phyloP scores from a whole-genome alignment of 768 basidiomycete genomes.

The Amanita exitialis region DNA sequence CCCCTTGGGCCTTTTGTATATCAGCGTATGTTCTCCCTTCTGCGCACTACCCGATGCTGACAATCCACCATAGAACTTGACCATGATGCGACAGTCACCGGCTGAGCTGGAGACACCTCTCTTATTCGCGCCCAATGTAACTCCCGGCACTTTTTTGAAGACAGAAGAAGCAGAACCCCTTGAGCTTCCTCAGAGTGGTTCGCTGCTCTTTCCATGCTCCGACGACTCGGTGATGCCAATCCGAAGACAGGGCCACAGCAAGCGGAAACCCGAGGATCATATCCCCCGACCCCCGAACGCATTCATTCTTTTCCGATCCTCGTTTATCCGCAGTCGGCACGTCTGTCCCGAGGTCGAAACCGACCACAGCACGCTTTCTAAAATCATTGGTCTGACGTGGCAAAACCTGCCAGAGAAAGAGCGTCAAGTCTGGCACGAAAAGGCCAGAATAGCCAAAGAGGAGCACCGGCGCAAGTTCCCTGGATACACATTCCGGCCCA shows the following conservation, averaged over 20 bases:
- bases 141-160: constrained; percentile 7
- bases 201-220: constrained; percentile 50
- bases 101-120: constrained; percentile 1
- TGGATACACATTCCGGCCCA: constrained; percentile 73
- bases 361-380: constrained; percentile 74
- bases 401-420: constrained; percentile 69
- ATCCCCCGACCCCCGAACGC: constrained; percentile 82
- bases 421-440: constrained; percentile 66
- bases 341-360: constrained; percentile 73
- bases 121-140: constrained; percentile 8
- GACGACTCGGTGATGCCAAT: constrained; percentile 20
- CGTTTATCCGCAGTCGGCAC: constrained; percentile 71
- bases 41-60: background rate
- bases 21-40: background rate
- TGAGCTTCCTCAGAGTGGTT: constrained; percentile 18
- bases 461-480: constrained; percentile 76
- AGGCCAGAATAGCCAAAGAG: constrained; percentile 64
- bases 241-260: constrained; percentile 44
- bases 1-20: background rate
- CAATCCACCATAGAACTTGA: background rate
- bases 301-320: constrained; percentile 80
- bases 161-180: constrained; percentile 10
- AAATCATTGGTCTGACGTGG: constrained; percentile 82
- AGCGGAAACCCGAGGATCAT: constrained; percentile 65
- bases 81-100: background rate